These are phyloP conservation scores for Aspergillus cristatus DNA, from an alignment of 495 filamentous ascomycete species.

Conservation along the genomic window DNA sequence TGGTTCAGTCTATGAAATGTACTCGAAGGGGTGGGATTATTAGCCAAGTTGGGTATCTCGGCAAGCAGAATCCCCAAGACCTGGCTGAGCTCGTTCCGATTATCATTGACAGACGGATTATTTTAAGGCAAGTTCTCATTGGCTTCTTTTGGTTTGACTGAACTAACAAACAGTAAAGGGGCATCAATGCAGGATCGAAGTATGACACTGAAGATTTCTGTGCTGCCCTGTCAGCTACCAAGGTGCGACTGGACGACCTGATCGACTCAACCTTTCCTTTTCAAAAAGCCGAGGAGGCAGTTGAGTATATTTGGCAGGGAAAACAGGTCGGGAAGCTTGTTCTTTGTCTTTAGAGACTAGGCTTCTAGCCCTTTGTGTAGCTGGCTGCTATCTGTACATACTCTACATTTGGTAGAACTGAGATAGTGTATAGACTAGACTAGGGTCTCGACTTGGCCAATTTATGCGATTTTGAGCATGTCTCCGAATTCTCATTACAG, in stretches of 20 bases:
- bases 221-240: slow-evolving; percentile 14
- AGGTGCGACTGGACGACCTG: slow-evolving; percentile 20
- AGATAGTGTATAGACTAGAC: too few species aligned
- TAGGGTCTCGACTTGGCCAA: too few species aligned
- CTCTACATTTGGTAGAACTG: too few species aligned
- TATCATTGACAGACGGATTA: slow-evolving; percentile 25
- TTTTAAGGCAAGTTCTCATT: slow-evolving; percentile 11
- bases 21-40: slow-evolving; percentile 27
- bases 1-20: slow-evolving; percentile 27
- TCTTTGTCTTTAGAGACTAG: slow-evolving; percentile 15
- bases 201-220: slow-evolving; percentile 27
- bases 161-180: slow-evolving; percentile 9
- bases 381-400: too few species aligned
- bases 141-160: background rate
- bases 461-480: too few species aligned
- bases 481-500: too few species aligned
- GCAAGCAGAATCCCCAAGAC: slow-evolving; percentile 15
- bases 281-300: slow-evolving; percentile 25
- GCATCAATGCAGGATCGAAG: slow-evolving; percentile 31
- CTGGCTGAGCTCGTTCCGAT: slow-evolving; percentile 18
- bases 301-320: slow-evolving; percentile 29
- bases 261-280: slow-evolving; percentile 24
- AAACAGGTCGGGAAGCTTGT: slow-evolving; percentile 30
- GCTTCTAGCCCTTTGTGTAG: too few species aligned
- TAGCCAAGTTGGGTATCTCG: slow-evolving; percentile 33